Conservation (phyloP, 2,329 filamentous ascomycete genomes). For the Stagonosporopsis vannaccii region DNA sequence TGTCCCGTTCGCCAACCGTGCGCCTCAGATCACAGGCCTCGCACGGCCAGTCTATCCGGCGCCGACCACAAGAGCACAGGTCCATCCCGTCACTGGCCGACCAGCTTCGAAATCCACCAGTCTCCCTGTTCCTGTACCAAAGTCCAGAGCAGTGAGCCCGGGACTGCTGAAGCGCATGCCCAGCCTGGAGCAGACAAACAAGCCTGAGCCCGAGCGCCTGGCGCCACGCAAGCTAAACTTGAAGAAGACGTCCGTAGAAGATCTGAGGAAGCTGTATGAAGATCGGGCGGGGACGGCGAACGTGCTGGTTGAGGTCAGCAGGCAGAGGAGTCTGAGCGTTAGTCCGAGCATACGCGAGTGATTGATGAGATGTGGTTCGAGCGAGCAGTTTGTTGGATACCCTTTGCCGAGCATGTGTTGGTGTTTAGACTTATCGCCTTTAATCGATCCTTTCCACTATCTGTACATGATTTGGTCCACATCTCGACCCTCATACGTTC, state of each 20-base stretch:
- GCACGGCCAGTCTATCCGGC: constrained; percentile 46
- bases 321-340: constrained; percentile 12
- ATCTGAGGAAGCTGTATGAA: constrained; percentile 57
- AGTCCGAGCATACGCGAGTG: constrained; percentile 16
- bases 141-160: constrained; percentile 49
- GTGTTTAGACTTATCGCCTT: neutral
- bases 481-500: neutral
- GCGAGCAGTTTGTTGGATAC: neutral
- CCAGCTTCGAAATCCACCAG: constrained; percentile 40
- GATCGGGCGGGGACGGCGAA: constrained; percentile 54
- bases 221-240: constrained; percentile 50
- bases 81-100: constrained; percentile 33
- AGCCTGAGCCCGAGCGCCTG: constrained; percentile 26
- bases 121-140: constrained; percentile 38
- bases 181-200: constrained; percentile 48
- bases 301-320: constrained; percentile 33
- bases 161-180: constrained; percentile 57
- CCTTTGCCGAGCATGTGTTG: neutral
- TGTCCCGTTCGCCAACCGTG: constrained; percentile 38
- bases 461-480: neutral
- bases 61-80: constrained; percentile 14
- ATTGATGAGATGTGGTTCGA: neutral
- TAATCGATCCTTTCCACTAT: neutral
- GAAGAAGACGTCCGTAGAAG: constrained; percentile 56
- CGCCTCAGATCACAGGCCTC: constrained; percentile 46